These are phyloP conservation scores for Vigna reflexopilosa DNA, from an alignment of 306 rosid species.

Conservation along the genomic window DNA sequence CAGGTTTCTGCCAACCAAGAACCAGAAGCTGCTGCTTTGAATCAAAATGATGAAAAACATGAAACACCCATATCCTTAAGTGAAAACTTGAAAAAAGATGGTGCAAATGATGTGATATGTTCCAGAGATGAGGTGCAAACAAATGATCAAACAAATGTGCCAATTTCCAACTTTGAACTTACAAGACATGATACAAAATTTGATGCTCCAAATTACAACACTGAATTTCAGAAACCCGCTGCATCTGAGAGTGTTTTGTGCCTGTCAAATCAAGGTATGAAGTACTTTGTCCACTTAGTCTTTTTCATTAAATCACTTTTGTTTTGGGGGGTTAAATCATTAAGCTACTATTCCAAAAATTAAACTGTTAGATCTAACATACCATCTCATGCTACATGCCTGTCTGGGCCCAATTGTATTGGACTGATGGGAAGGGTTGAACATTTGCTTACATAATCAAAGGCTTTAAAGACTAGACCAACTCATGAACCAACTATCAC, in stretches of 20 bases:
- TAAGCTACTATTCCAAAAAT: background rate
- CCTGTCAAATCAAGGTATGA: conserved; percentile 70
- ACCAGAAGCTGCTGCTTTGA: conserved; percentile 53
- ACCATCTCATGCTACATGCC: background rate
- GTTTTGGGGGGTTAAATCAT: conserved; percentile 14
- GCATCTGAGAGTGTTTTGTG: conserved; percentile 47
- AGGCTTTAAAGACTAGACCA: background rate
- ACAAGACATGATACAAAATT: conserved; percentile 43
- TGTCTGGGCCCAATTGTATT: background rate
- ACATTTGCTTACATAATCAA: background rate
- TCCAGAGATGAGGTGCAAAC: conserved; percentile 39
- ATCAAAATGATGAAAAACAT: conserved; percentile 46
- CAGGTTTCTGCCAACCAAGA: conserved; percentile 62
- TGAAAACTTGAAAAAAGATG: conserved; percentile 48
- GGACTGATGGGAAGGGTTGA: background rate
- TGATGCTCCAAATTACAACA: conserved; percentile 49
- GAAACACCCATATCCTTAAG: conserved; percentile 44
- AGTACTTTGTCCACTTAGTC: conserved; percentile 12
- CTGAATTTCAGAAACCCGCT: conserved; percentile 46
- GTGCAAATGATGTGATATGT: conserved; percentile 45
- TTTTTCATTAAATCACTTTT: conserved; percentile 5
- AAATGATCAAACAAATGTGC: conserved; percentile 44
- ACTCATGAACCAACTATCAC: background rate
- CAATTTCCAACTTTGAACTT: conserved; percentile 47
- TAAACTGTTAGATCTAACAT: conserved; percentile 11